Evolutionary conservation across 2,329 filamentous ascomycete genomes (phyloP), one percentile per base, ranked within the genome.

Genomic region (Thyridium curvatum): DNA sequence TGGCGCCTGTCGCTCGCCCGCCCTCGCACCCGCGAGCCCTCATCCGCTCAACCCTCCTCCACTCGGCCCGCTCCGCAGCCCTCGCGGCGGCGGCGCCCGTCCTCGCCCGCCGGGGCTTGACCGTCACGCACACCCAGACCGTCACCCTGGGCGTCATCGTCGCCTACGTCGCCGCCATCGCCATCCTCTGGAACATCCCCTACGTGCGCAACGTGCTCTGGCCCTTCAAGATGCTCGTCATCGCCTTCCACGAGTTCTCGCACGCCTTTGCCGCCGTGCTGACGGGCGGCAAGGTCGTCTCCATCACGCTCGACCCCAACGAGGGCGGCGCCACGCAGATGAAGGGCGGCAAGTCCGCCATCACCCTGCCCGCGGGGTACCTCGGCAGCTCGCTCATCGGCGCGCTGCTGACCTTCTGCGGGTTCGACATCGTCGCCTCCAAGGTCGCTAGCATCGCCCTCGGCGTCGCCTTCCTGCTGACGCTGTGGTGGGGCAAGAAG

Each of bases 161-260:
- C 3, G 49, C 34, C 8, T 52, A 52, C 37, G 72, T 84, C 3
- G 83, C 87, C 14, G 71, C 72, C 34, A 90, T 90, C 47, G 84
- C 83, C 4, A 68, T 90, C 32, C 66, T 90, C 4, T 90, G 85
- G 85, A 89, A 89, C 61, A 59, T 89, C 2, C 85, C 85, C 1
- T 87, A 86, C 58, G 62, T 90, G n/a, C 72, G 77, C 40, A 83
- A 78, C 71, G 70, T 82, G 2, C 64, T 90, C 29, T 90, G 84
- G 84, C 85, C 85, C 4, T 89, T 90, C 67, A 90, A 90, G 80
- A 88, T 89, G 84, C 72, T 90, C 15, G 83, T 86, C 37, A 89
- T 90, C 46, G 85, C 85, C 30, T 90, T 89, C 59, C 85, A 90
- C 62, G 85, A 90, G 49, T 81, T 89, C 53, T 78, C 82, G 12